Percentiles rank a stretch among this genome's conserved stretches.
These are phyloP conservation scores for Astrothelium macrocarpum DNA, from an alignment of 495 filamentous ascomycete genomes.

Conservation along the genomic window DNA sequence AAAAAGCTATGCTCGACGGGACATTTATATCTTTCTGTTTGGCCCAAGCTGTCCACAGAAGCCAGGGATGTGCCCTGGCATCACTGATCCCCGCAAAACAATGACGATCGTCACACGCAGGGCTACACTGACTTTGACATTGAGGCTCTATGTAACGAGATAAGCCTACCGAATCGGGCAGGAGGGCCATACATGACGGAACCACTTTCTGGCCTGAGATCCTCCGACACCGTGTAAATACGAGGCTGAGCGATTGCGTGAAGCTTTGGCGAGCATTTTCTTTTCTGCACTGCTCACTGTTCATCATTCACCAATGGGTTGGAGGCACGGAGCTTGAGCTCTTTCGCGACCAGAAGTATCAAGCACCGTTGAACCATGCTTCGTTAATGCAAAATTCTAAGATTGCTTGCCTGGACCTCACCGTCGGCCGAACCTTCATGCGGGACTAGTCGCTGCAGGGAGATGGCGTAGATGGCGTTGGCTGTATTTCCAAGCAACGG, in stretches of 20 bases:
- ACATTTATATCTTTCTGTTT: not conserved
- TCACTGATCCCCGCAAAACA: not conserved
- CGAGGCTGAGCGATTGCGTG: not conserved
- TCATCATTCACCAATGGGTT: not conserved
- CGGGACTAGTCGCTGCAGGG: too few relatives aligned
- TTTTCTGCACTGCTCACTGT: too few relatives aligned
- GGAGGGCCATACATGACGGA: not conserved
- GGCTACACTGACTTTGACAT: too few relatives aligned
- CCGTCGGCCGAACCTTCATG: too few relatives aligned
- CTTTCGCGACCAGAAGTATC: too few relatives aligned
- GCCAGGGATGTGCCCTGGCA: not conserved
- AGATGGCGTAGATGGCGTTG: too few relatives aligned
- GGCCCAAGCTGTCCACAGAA: not conserved
- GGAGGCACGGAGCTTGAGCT: not conserved
- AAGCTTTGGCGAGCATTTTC: not conserved
- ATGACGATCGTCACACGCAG: not conserved
- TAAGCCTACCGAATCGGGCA: constrained; percentile 2
- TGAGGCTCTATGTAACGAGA: not conserved
- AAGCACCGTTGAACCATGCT: too few relatives aligned
- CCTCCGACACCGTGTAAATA: not conserved
- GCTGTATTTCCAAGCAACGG: too few relatives aligned
- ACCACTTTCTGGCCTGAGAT: not conserved
- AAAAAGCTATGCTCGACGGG: too few relatives aligned
- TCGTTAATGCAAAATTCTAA: too few relatives aligned
- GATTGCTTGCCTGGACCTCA: too few relatives aligned